Base-by-base conservation (phyloP, 1,284 basidiomycete species). In the Paramarasmius palmivorus region DNA sequence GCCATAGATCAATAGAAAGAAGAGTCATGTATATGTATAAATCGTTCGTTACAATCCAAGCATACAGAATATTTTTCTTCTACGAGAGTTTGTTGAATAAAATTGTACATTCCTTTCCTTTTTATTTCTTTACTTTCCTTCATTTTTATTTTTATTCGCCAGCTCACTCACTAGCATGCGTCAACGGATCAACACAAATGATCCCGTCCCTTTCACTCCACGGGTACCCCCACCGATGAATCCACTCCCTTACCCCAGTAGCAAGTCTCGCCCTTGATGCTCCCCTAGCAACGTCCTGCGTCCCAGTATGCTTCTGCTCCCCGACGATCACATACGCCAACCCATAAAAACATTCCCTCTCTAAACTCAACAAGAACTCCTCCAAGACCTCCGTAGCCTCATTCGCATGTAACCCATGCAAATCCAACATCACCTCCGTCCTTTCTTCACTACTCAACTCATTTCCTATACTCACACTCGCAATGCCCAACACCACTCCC, bases 291-390 rank as follows among this genome's bases (percentile, higher is more conserved):
- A 82, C 74, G 65, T 95, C 92, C 65, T 95, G 92, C 26, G 85
- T 90, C 2, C 92, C 95, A 1, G 92, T 94, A 68, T 98, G 96
- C 70, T 94, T 95, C 68, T 95, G 94, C 69, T 97, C 93, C 9
- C 97, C 96, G 3, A 98, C 92, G 32, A 98, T 82, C 22, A 94
- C 72, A 67, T 91, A 99, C 17, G 83, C 95, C 52, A 94, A 73
- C 17, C 93, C 93, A 64, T 88, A 86, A 71, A 88, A 95, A 64
- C 87, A 84, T 65, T 96, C 94, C 25, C 79, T 77, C 69, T 97
- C 95, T n/a, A n/a, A n/a, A 58, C 90, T 83, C 54, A 92, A 81
- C 61, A 99, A 75, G 68, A 97, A 98, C 63, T 92, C 86, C 65
- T 97, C 94, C 57, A 95, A 69, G 26, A 98, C 87, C 60, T 97